These are phyloP conservation scores for Apostasia ramifera DNA, from an alignment of 106 monocot genomes.

Conservation along the genomic window DNA sequence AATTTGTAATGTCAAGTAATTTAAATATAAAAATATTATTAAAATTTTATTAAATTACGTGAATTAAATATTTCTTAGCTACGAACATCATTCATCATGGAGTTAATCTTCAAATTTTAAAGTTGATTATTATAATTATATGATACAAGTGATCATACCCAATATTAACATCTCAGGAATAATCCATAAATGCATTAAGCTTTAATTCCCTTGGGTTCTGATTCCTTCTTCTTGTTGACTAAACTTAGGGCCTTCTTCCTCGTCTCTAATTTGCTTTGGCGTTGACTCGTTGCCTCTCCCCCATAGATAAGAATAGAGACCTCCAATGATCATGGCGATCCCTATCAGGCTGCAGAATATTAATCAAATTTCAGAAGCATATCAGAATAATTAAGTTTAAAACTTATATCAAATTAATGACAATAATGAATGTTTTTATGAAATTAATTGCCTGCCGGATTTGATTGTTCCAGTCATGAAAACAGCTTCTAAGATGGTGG, in stretches of 20 bases:
- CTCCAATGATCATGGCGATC: constrained; percentile 1
- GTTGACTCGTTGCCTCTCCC: neutral
- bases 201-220: neutral
- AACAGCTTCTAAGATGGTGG: constrained; percentile 22
- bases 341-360: constrained; percentile 10
- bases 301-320: constrained; percentile 15
- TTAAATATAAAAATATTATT: too few relatives aligned
- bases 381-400: neutral
- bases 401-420: neutral
- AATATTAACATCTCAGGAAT: too few relatives aligned
- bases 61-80: too few relatives aligned
- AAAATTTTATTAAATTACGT: too few relatives aligned
- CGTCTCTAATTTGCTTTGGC: neutral
- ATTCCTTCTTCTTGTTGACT: neutral
- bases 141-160: too few relatives aligned
- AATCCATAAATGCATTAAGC: neutral
- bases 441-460: constrained; percentile 23
- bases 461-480: constrained; percentile 23
- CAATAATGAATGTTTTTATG: too few relatives aligned
- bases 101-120: too few relatives aligned
- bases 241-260: neutral
- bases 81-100: too few relatives aligned
- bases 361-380: neutral
- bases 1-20: too few relatives aligned
- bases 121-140: too few relatives aligned